Conservation (phyloP, 2,329 filamentous ascomycete species). For the Hirsutella thompsonii region DNA sequence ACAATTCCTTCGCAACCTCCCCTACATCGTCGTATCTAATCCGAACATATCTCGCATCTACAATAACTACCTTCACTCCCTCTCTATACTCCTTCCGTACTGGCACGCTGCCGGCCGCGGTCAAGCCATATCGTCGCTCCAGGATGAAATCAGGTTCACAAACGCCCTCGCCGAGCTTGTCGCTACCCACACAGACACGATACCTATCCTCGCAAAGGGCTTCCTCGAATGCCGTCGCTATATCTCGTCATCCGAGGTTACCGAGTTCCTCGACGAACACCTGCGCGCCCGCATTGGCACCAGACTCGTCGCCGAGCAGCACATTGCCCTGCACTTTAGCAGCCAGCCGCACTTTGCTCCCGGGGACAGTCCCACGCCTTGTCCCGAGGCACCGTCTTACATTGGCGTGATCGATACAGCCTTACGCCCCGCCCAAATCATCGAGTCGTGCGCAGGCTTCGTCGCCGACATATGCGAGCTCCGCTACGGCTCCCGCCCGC, state of each 20-base stretch:
- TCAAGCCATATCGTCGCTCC: slow-evolving; percentile 41
- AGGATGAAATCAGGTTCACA: slow-evolving; percentile 85
- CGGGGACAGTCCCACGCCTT: slow-evolving; percentile 33
- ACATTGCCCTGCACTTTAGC: slow-evolving; percentile 74
- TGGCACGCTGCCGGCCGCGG: slow-evolving; percentile 32
- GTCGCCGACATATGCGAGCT: slow-evolving; percentile 95
- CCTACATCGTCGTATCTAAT: slow-evolving; percentile 97
- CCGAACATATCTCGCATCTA: slow-evolving; percentile 90
- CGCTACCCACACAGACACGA: slow-evolving; percentile 86
- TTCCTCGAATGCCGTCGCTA: slow-evolving; percentile 92
- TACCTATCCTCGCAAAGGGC: slow-evolving; percentile 79
- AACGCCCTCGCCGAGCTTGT: slow-evolving; percentile 92
- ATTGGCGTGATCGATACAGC: slow-evolving; percentile 94
- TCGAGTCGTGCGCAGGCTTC: slow-evolving; percentile 76
- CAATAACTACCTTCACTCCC: slow-evolving; percentile 87
- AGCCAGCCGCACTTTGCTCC: slow-evolving; percentile 57
- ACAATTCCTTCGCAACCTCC: slow-evolving; percentile 81
- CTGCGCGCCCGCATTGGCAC: slow-evolving; percentile 89
- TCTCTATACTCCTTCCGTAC: slow-evolving; percentile 83
- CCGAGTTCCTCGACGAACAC: slow-evolving; percentile 84
- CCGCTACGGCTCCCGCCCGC: slow-evolving; percentile 81
- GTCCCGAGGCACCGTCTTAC: slow-evolving; percentile 48
- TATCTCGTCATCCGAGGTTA: slow-evolving; percentile 72
- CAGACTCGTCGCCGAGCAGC: slow-evolving; percentile 86
- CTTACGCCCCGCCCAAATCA: slow-evolving; percentile 66